These are phyloP conservation scores for Boechera divaricarpa DNA, from an alignment of 345 rosid species.

Conservation along the genomic window DNA sequence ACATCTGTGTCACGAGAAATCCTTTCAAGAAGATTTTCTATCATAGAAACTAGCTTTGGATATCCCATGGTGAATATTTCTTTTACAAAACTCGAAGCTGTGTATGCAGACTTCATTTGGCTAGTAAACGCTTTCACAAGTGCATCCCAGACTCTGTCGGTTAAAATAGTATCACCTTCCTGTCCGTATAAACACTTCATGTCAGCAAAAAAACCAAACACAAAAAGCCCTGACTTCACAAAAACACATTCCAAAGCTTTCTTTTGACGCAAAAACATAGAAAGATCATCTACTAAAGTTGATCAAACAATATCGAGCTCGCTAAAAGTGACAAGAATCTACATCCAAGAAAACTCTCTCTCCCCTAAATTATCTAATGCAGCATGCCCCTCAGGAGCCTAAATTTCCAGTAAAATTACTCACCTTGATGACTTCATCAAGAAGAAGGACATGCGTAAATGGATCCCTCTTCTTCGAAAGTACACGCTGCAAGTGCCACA, in stretches of 20 bases:
- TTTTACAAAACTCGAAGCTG: constrained; percentile 97
- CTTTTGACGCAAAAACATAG: constrained; percentile 18
- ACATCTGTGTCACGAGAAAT: constrained; percentile 81
- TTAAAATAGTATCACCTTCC: constrained; percentile 86
- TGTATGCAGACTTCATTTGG: constrained; percentile 96
- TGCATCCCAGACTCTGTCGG: constrained; percentile 97
- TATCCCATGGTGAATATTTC: constrained; percentile 91
- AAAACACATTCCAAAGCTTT: not conserved
- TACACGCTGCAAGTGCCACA: constrained; percentile 99
- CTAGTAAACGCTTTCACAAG: constrained; percentile 85
- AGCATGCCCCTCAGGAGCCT: not conserved
- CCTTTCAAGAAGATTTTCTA: constrained; percentile 88
- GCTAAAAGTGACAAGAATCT: constrained; percentile 9
- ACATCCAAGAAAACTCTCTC: constrained; percentile 12
- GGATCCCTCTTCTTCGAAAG: constrained; percentile 98
- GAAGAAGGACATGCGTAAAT: constrained; percentile 87
- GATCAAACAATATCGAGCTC: constrained; percentile 2
- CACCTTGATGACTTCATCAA: constrained; percentile 95
- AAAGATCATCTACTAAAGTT: not conserved
- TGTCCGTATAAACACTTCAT: constrained; percentile 44
- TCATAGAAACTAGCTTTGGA: constrained; percentile 85
- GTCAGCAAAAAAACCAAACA: constrained; percentile 33
- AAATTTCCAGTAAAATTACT: not conserved
- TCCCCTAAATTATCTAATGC: constrained; percentile 26
- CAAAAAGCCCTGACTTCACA: constrained; percentile 16